phyloP scores from a whole-genome alignment of 805 yeast genomes.

The Candida ascalaphidarum region DNA sequence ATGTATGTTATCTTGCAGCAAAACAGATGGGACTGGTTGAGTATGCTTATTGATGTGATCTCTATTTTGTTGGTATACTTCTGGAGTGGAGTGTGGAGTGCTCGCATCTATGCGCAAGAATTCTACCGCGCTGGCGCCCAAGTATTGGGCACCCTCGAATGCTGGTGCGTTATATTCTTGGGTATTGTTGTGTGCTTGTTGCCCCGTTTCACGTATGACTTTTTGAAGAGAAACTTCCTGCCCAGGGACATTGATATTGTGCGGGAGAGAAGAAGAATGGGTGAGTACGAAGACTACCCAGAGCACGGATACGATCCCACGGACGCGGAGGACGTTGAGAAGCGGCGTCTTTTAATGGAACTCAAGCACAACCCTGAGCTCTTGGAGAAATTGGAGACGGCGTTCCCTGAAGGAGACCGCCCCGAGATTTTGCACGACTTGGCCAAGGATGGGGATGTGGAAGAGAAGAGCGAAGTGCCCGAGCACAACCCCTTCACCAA shows the following conservation, averaged over 20 bases:
- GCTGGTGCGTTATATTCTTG: slow-evolving; percentile 58
- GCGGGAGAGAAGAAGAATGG: slow-evolving; percentile 49
- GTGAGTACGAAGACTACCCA: slow-evolving; percentile 44
- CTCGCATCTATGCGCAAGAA: slow-evolving; percentile 42
- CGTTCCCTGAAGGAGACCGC: slow-evolving; percentile 9
- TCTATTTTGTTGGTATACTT: slow-evolving; percentile 55
- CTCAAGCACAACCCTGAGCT: slow-evolving; percentile 27
- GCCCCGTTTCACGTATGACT: slow-evolving; percentile 52
- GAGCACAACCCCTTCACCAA: slow-evolving; percentile 5
- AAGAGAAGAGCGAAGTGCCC: slow-evolving; percentile 7
- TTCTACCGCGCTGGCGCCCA: slow-evolving; percentile 61
- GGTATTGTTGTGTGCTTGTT: slow-evolving; percentile 46
- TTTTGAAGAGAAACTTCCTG: slow-evolving; percentile 39
- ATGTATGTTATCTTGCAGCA: slow-evolving; percentile 58
- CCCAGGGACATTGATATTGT: slow-evolving; percentile 68
- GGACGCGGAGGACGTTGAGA: slow-evolving; percentile 32
- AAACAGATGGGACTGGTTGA: slow-evolving; percentile 77
- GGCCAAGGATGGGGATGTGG: slow-evolving; percentile 1
- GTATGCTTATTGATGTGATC: slow-evolving; percentile 43
- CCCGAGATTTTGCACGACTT: slow-evolving; percentile 1
- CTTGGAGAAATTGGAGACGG: slow-evolving; percentile 24
- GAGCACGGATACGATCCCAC: slow-evolving; percentile 49
- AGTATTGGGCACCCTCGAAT: slow-evolving; percentile 44
- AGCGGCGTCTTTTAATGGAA: slow-evolving; percentile 22
- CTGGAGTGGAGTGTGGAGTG: slow-evolving; percentile 80